Percentiles rank a stretch among this genome's conserved stretches.
Conservation (phyloP, 768 basidiomycete genomes). For the Lactarius hengduanensis region DNA sequence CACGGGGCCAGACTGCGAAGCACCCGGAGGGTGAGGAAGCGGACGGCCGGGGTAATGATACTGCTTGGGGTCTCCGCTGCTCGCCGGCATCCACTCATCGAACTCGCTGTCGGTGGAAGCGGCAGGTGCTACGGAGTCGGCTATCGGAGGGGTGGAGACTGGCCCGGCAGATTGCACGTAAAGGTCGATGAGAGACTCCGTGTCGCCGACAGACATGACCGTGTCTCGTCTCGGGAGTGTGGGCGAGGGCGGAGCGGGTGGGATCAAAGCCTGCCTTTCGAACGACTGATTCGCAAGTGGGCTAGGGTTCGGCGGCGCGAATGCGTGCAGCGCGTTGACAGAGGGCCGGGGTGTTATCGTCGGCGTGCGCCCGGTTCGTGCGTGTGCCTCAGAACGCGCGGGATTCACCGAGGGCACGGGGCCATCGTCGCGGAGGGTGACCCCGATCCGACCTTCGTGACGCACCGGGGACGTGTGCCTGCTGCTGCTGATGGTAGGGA, state of each 20-base stretch:
- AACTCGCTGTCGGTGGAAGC: neutral
- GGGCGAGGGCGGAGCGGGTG: neutral
- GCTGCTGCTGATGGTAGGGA: conserved; percentile 8
- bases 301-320: conserved; percentile 28
- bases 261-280: conserved; percentile 11
- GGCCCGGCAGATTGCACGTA: conserved; percentile 25
- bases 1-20: conserved; percentile 18
- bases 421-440: conserved; percentile 23
- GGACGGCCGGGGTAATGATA: conserved; percentile 28
- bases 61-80: neutral
- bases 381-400: conserved; percentile 17
- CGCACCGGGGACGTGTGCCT: conserved; percentile 25
- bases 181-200: conserved; percentile 28
- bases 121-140: neutral
- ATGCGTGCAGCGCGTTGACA: conserved; percentile 14
- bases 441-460: conserved; percentile 17
- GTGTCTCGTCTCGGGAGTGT: conserved; percentile 15
- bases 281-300: conserved; percentile 27
- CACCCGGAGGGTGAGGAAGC: conserved; percentile 27
- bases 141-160: neutral
- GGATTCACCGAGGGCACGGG: conserved; percentile 16
- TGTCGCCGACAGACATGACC: conserved; percentile 24
- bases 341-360: conserved; percentile 18
- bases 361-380: conserved; percentile 10
- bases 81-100: neutral